Conservation (phyloP, 164 flowering plant species). For the Liquidambar formosana region DNA sequence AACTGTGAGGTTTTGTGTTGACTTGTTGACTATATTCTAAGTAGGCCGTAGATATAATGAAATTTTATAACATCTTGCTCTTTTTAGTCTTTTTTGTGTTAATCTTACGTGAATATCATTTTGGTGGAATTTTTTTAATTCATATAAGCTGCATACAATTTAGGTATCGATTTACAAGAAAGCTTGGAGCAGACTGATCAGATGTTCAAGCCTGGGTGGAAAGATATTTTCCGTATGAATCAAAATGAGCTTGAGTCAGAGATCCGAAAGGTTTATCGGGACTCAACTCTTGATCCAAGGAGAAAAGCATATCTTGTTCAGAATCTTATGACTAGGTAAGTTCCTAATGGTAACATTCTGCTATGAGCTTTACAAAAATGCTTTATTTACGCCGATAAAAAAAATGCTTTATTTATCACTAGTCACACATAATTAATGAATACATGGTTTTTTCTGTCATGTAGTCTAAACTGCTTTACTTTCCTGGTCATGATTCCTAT, state of each 20-base stretch:
- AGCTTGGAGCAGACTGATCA: conserved; percentile 64
- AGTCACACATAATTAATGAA: background rate
- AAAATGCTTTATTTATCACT: background rate
- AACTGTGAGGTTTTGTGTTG: too few relatives aligned
- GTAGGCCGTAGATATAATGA: too few relatives aligned
- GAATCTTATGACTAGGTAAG: conserved; percentile 97
- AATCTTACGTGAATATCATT: background rate
- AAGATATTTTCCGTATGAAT: conserved; percentile 96
- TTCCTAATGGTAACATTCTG: background rate
- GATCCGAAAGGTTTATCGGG: conserved; percentile 89
- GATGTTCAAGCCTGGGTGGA: conserved; percentile 99
- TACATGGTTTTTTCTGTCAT: conserved; percentile 10
- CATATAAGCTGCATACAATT: conserved; percentile 1
- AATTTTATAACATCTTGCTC: background rate
- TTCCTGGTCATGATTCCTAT: background rate
- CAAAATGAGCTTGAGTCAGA: conserved; percentile 97
- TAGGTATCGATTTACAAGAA: conserved; percentile 60
- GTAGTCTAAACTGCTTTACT: background rate
- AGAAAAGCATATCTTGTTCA: conserved; percentile 91
- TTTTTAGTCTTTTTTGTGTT: background rate
- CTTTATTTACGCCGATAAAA: too few relatives aligned
- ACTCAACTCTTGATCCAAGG: conserved; percentile 90
- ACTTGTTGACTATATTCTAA: too few relatives aligned
- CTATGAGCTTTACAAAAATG: background rate
- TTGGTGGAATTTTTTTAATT: too few relatives aligned